A percentile compares a stretch with the other conserved stretches of the same genome.
Evolutionary conservation across 179 eudicot genomes (phyloP).

Genomic region (Corrigiola litoralis): DNA sequence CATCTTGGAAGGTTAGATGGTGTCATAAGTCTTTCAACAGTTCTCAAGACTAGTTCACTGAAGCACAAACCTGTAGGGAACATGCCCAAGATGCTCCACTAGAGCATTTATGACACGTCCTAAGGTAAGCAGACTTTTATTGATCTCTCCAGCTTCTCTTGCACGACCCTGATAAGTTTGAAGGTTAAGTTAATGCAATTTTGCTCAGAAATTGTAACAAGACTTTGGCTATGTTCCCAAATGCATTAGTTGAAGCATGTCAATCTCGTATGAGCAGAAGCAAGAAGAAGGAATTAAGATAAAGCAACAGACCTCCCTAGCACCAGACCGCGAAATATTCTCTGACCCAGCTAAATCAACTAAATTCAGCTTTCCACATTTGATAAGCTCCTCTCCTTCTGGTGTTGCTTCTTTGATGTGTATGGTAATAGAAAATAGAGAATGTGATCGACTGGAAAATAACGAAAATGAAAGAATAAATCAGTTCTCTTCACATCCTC

Average conservation of each 20-base stretch:
- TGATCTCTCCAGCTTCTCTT: conserved; percentile 99
- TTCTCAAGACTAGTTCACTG: not conserved
- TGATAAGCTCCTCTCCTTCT: conserved; percentile 98
- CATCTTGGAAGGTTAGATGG: conserved; percentile 8
- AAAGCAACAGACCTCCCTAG: conserved; percentile 69
- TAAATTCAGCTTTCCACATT: conserved; percentile 94
- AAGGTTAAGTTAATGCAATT: not conserved
- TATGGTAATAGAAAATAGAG: conserved; percentile 90
- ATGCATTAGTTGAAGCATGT: not conserved
- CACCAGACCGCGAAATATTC: conserved; percentile 98
- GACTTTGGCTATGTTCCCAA: not conserved
- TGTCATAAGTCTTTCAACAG: not conserved
- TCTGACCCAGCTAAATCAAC: conserved; percentile 99
- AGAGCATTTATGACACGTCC: conserved; percentile 98
- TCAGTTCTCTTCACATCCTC: not conserved
- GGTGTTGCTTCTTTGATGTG: conserved; percentile 99
- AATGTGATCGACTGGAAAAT: conserved; percentile 86
- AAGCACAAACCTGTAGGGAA: conserved; percentile 76
- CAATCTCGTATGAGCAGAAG: not conserved
- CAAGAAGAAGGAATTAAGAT: not conserved
- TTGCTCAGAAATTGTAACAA: not conserved
- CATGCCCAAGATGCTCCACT: conserved; percentile 96
- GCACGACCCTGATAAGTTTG: conserved; percentile 80
- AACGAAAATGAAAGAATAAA: conserved; percentile 10
- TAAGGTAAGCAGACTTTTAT: conserved; percentile 89